Evolutionary conservation across 805 yeast species (phyloP), one percentile per base, ranked within the genome.

Genomic region (Metschnikowia aberdeeniae): DNA sequence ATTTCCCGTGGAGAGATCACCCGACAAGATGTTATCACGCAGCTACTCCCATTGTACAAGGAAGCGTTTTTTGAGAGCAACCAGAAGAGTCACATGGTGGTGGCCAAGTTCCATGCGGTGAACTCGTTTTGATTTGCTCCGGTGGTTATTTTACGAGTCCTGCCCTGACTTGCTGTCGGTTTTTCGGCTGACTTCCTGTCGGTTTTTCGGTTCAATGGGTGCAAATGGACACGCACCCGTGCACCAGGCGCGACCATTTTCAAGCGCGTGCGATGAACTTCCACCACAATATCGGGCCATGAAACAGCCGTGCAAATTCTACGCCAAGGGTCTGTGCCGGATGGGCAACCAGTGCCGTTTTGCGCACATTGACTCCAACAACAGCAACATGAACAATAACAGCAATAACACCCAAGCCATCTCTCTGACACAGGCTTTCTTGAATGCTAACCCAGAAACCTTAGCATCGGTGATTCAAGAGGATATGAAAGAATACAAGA

Each of bases 1-100:
- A 86, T 93, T 3, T 85, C 90, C 43, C 73, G 75, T 0, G 97
- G 97, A 0, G 52, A 56, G 4, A 66, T 71, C 29, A 60, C 77
- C 1, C 80, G 77, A 54, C 67, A 67, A 3, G 72, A 69, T 10
- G 93, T 89, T 1, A 57, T 82, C 2, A 58, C 62, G 3, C 81
- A 80, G 52, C 76, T 82, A 36, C 60, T 84, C 8, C 62, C 63
- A 27, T 67, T 80, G 58, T 89, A 86, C 59, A 68, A 76, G 45
- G 82, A 77, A 36, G 90, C 87, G 0, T 86, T 73, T 59, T 27
- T 46, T 24, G 52, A 45, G 30, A 47, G 55, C 32, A 53, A 47
- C 26, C 54, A 45, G 39, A 53, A 51, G 34, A 45, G 55, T 39
- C 49, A 43, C 45, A 49, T 54, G 40, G 41, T 54, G n/a, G 40